These are phyloP conservation scores for Aspergillus neotritici DNA, from an alignment of 2,329 filamentous ascomycete species.

Conservation along the genomic window DNA sequence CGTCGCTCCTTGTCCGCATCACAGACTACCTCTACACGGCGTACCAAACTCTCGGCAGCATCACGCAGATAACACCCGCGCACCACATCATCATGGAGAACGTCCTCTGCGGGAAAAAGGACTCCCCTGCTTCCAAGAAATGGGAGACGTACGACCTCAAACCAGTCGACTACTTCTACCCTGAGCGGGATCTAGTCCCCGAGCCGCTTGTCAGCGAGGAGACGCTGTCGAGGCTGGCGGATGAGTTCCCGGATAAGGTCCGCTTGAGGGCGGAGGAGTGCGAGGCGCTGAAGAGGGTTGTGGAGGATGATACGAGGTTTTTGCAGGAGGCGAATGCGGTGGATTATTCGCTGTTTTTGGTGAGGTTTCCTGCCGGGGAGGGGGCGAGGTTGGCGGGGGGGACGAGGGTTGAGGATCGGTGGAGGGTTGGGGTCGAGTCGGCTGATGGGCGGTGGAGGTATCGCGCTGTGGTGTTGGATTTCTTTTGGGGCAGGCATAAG, in stretches of 20 bases:
- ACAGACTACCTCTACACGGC: conserved; percentile 61
- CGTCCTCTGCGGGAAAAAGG: conserved; percentile 56
- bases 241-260: conserved; percentile 63
- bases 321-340: conserved; percentile 60
- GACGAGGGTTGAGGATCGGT: conserved; percentile 38
- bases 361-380: conserved; percentile 49
- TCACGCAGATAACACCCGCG: conserved; percentile 57
- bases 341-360: conserved; percentile 69
- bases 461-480: conserved; percentile 63
- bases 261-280: conserved; percentile 52
- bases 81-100: conserved; percentile 79
- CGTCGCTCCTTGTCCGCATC: conserved; percentile 63
- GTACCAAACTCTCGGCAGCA: conserved; percentile 52
- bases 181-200: conserved; percentile 64
- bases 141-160: conserved; percentile 75
- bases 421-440: conserved; percentile 59
- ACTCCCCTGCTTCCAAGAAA: conserved; percentile 37
- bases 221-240: conserved; percentile 60
- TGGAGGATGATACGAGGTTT: conserved; percentile 59
- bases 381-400: conserved; percentile 27
- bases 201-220: conserved; percentile 59
- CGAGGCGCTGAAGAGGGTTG: conserved; percentile 49
- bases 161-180: conserved; percentile 68
- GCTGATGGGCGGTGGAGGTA: conserved; percentile 62
- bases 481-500: conserved; percentile 74